Evolutionary conservation across 2,329 filamentous ascomycete species (phyloP), one percentile per base, ranked within the genome.

Genomic region (Ophiostoma triangulosporum): DNA sequence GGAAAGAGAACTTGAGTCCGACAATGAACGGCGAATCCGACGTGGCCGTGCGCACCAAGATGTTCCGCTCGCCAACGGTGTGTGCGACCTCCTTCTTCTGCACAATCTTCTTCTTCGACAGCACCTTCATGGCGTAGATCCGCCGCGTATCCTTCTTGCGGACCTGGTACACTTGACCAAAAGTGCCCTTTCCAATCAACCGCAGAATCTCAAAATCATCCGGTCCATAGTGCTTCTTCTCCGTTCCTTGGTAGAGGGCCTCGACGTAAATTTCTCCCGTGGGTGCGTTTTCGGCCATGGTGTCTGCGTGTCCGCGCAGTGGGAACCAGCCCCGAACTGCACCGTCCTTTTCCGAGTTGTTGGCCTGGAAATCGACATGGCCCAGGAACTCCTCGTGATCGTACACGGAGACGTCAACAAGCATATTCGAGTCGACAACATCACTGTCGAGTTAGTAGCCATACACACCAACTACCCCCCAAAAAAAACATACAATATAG

Each of bases 71-170:
- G 60, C 93, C 93, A 35, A 98, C 83, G 0, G 93, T 98, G 66
- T 98, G 93, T 15, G 91, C 89, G 50, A 98, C 89, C 68, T 98
- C 93, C 70, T 98, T 98, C 79, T 98, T 98, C 70, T 98, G 93
- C 26, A 98, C 93, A 63, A 98, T 98, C 52, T 98, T 93, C 75
- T 98, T 98, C 76, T 98, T 98, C 50, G 93, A 96, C 31, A 98
- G 74, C 1, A 98, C 91, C 69, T 98, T 98, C 93, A 98, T 98
- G 57, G 93, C 93, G 64, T 98, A 98, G 57, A 98, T 96, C 45
- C 93, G 84, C 62, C 83, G 82, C 0, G 91, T 96, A 66, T 98
- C 93, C 73, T 88, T 93, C 78, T 98, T 98, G 62, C 88, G 84
- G 6, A 98, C 93, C 67, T 98, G 93, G 66, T 97, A 98, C 2